Evolutionary conservation across 2,329 filamentous ascomycete genomes (phyloP).

Genomic region (Fusarium protoensiforme): DNA sequence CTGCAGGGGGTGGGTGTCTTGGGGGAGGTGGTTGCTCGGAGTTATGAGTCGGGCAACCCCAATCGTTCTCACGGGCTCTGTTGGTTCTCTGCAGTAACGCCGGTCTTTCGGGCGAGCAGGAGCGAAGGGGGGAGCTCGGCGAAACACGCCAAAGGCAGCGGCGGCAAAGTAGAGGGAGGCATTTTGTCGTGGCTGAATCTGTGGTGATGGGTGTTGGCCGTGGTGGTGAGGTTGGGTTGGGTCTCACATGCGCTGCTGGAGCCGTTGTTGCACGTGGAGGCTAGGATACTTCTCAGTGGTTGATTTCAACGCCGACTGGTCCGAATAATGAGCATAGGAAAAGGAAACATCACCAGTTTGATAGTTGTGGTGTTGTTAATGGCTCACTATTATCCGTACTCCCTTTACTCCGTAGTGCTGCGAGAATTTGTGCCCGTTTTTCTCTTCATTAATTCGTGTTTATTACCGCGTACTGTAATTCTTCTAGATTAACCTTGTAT

Average conservation of each 20-base stretch:
- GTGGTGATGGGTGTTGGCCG: not conserved
- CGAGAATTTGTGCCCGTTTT: not conserved
- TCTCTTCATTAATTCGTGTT: not conserved
- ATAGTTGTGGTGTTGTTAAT: not conserved
- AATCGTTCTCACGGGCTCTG: not conserved
- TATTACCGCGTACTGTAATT: not conserved
- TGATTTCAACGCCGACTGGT: not conserved
- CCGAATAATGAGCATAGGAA: not conserved
- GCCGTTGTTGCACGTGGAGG: slow-evolving; percentile 20
- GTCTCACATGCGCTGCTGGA: slow-evolving; percentile 10
- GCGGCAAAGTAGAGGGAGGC: slow-evolving; percentile 1
- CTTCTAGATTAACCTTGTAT: not conserved
- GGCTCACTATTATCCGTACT: not conserved
- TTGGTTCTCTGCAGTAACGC: slow-evolving; percentile 1
- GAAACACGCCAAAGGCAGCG: not conserved
- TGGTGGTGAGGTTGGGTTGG: slow-evolving; percentile 1
- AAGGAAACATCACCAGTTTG: not conserved
- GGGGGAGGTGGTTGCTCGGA: not conserved
- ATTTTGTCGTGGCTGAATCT: not conserved
- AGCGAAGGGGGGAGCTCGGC: slow-evolving; percentile 1
- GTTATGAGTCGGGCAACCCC: not conserved
- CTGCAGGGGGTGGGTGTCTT: not conserved
- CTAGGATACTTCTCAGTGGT: slow-evolving; percentile 13
- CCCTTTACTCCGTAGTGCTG: not conserved
- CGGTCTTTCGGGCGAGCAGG: not conserved